These are phyloP conservation scores for Nepenthes mirabilis DNA, from an alignment of 148 eudicot genomes.

Conservation along the genomic window DNA sequence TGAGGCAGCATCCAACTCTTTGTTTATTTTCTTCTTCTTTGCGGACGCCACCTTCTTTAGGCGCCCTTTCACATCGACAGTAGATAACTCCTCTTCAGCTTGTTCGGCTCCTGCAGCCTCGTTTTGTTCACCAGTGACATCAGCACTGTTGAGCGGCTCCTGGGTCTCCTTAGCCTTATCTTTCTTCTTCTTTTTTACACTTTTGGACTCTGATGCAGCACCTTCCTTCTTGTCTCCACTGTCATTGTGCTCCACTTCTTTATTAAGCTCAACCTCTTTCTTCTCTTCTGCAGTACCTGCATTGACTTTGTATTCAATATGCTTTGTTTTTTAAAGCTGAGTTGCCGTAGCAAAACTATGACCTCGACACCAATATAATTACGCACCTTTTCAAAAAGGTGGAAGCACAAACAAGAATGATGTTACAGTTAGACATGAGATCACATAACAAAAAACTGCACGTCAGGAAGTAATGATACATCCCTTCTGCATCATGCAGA, in stretches of 20 bases:
- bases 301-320: neutral
- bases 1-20: constrained; percentile 81
- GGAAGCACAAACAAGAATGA: neutral
- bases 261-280: constrained; percentile 37
- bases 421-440: no score
- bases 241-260: constrained; percentile 28
- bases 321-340: neutral
- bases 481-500: no score
- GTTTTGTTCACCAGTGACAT: constrained; percentile 18
- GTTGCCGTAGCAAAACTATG: neutral
- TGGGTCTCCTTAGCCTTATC: constrained; percentile 29
- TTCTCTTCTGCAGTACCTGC: constrained; percentile 44
- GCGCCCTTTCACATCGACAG: constrained; percentile 74
- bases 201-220: constrained; percentile 55
- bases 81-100: constrained; percentile 36
- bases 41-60: constrained; percentile 61
- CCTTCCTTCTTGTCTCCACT: constrained; percentile 46
- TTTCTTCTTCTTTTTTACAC: constrained; percentile 38
- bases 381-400: neutral
- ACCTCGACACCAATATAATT: neutral
- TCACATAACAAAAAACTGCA: no score
- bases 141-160: constrained; percentile 36
- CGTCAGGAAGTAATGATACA: no score
- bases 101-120: constrained; percentile 33
- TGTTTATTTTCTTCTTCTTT: constrained; percentile 86